A percentile compares a stretch with the other conserved stretches of the same genome.
phyloP scores from a whole-genome alignment of 495 filamentous ascomycete species.

The Xylaria palmicola region DNA sequence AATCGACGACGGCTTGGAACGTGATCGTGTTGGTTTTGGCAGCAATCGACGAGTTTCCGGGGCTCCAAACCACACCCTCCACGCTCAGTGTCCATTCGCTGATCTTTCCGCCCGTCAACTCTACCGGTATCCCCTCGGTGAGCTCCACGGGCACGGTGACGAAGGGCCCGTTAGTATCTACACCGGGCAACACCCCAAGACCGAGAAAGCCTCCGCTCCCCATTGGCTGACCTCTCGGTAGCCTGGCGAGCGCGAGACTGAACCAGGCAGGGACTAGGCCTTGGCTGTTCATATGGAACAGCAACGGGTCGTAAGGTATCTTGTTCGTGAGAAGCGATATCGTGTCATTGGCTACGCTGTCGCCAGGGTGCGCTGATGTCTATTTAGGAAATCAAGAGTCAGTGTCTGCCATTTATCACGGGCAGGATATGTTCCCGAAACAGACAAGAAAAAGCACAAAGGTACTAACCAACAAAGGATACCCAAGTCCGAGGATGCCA shows the following conservation, averaged over 20 bases:
- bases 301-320: conserved; percentile 51
- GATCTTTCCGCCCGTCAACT: conserved; percentile 13
- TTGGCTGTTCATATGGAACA: conserved; percentile 54
- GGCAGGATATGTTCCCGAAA: not conserved
- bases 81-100: conserved; percentile 15
- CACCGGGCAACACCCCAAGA: conserved; percentile 14
- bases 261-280: conserved; percentile 54
- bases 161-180: conserved; percentile 20
- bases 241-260: conserved; percentile 42
- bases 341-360: conserved; percentile 22
- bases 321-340: conserved; percentile 22
- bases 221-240: not conserved
- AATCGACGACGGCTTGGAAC: conserved; percentile 49
- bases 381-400: not conserved
- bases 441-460: not conserved
- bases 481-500: conserved; percentile 63
- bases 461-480: conserved; percentile 43
- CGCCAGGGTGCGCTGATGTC: conserved; percentile 19
- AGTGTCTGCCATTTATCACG: not conserved
- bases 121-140: conserved; percentile 5
- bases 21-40: conserved; percentile 29
- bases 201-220: conserved; percentile 22
- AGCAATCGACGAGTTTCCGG: conserved; percentile 25
- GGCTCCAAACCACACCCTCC: conserved; percentile 20
- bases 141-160: conserved; percentile 6